Percentiles rank a stretch among this genome's conserved stretches.
Conservation (phyloP, 2,329 filamentous ascomycete genomes). For the Amesomyces nigricolor region DNA sequence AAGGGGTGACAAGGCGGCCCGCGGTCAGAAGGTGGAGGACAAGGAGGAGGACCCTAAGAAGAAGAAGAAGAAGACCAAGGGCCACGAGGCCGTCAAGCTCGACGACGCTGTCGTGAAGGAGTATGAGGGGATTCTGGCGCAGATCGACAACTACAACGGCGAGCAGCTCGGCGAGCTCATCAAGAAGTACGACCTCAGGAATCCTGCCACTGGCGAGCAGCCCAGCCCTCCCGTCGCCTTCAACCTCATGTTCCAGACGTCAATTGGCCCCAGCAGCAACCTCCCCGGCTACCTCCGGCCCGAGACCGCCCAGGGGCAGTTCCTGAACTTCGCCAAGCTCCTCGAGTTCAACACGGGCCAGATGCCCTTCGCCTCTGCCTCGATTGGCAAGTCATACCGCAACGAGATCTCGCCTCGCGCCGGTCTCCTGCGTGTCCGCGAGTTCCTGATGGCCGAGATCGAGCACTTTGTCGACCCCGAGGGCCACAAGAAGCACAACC, state of each 20-base stretch:
- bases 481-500: constrained; percentile 86
- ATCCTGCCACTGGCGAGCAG: constrained; percentile 71
- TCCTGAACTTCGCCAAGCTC: constrained; percentile 93
- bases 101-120: constrained; percentile 81
- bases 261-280: constrained; percentile 88
- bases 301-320: constrained; percentile 97
- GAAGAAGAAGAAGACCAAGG: constrained; percentile 85
- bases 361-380: constrained; percentile 96
- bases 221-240: constrained; percentile 80
- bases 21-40: constrained; percentile 72
- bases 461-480: constrained; percentile 97
- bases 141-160: constrained; percentile 92
- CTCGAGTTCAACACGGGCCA: constrained; percentile 91
- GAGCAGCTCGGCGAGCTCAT: constrained; percentile 82
- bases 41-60: constrained; percentile 63
- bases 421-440: constrained; percentile 86
- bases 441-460: constrained; percentile 98
- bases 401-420: constrained; percentile 95
- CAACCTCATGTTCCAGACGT: constrained; percentile 98
- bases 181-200: constrained; percentile 84
- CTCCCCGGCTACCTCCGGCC: constrained; percentile 80
- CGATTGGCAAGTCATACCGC: constrained; percentile 94
- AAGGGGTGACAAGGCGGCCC: constrained; percentile 87
- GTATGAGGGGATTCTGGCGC: constrained; percentile 86
- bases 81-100: constrained; percentile 75